Conservation (phyloP, 306 rosid genomes). For the Quercus cerris region DNA sequence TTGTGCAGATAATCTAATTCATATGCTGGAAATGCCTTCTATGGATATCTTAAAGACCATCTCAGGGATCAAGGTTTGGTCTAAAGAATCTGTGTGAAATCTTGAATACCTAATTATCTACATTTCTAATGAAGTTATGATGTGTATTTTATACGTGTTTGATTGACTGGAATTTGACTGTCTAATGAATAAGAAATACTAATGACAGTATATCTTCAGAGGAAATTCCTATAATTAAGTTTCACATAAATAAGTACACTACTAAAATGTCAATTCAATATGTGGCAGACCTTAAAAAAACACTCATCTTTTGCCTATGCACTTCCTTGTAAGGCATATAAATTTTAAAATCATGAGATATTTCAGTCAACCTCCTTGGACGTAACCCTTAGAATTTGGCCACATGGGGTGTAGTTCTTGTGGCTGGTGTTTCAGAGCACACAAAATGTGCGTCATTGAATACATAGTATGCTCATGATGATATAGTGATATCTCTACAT, state of each 20-base stretch:
- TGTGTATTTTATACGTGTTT: neutral
- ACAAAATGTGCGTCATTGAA: neutral
- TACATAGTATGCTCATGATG: neutral
- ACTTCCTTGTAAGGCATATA: neutral
- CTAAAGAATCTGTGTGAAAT: neutral
- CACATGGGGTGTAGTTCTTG: neutral
- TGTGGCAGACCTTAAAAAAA: neutral
- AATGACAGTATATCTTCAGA: neutral
- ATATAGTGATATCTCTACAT: neutral
- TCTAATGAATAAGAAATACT: neutral
- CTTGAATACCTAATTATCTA: neutral
- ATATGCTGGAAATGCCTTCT: conserved; percentile 74
- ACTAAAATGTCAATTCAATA: neutral
- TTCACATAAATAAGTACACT: neutral
- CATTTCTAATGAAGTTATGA: neutral
- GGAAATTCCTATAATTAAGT: neutral
- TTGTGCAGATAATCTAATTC: conserved; percentile 92
- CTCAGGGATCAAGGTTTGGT: conserved; percentile 93
- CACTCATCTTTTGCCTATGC: too few species aligned
- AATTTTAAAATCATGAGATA: neutral
- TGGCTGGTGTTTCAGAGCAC: neutral
- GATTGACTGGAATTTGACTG: neutral
- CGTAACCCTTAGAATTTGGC: neutral
- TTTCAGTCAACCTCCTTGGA: neutral
- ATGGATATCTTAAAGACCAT: conserved; percentile 83